These are phyloP conservation scores for Scheffersomyces coipomensis DNA, from an alignment of 805 yeast genomes.

Conservation along the genomic window DNA sequence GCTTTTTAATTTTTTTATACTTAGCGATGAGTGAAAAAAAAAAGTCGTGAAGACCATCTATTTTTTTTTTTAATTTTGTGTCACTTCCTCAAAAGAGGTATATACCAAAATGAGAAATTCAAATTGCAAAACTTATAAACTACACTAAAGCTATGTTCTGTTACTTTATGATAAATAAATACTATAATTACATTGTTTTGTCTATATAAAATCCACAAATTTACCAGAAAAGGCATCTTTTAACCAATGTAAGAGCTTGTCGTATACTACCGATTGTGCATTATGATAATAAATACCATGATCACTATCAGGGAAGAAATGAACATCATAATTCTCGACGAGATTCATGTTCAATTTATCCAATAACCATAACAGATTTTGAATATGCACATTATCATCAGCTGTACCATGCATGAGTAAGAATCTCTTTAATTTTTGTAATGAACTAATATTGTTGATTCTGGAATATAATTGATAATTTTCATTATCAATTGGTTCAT, in stretches of 20 bases:
- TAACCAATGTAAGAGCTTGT: conserved; percentile 70
- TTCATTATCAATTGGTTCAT: conserved; percentile 67
- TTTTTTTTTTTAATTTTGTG: no score
- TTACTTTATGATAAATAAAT: no score
- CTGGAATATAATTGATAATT: conserved; percentile 59
- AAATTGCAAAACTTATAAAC: no score
- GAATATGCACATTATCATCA: conserved; percentile 96
- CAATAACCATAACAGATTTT: conserved; percentile 74
- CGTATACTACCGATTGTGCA: conserved; percentile 72
- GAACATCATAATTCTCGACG: conserved; percentile 81
- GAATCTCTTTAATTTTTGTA: conserved; percentile 63
- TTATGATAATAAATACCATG: conserved; percentile 80
- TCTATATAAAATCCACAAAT: conserved; percentile 8
- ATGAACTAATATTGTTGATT: conserved; percentile 54
- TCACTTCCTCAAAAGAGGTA: no score
- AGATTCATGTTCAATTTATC: conserved; percentile 57
- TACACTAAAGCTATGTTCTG: no score
- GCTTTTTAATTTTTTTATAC: background rate
- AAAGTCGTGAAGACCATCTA: no score
- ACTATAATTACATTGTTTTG: no score
- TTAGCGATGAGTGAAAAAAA: conserved; percentile 1
- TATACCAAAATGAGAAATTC: no score
- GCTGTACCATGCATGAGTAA: conserved; percentile 94
- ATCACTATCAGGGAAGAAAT: conserved; percentile 89
- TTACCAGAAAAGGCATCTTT: conserved; percentile 47